Evolutionary conservation across 176 grass and related monocot species (phyloP).

Genomic region (Phyllostachys edulis): DNA sequence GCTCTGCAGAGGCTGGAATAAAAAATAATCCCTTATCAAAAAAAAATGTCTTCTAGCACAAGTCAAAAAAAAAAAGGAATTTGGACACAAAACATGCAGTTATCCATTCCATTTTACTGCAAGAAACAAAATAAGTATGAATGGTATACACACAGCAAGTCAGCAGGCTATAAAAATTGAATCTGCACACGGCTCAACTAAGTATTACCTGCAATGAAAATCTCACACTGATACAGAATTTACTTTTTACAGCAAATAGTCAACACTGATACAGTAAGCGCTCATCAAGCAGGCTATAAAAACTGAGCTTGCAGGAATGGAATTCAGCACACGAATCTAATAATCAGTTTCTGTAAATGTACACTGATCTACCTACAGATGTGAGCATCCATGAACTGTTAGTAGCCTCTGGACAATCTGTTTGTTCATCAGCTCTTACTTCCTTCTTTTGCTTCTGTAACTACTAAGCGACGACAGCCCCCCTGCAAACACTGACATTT

Average conservation of each 20-base stretch:
- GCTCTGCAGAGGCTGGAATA: no score
- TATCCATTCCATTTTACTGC: not conserved
- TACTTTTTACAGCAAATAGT: slow-evolving; percentile 23
- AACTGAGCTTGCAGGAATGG: slow-evolving; percentile 45
- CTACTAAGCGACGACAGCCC: slow-evolving; percentile 52
- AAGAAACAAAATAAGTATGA: not conserved
- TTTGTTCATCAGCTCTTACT: slow-evolving; percentile 28
- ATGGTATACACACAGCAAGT: not conserved
- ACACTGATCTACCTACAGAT: slow-evolving; percentile 48
- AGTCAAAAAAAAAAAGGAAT: not conserved
- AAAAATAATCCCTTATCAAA: no score
- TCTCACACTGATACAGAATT: slow-evolving; percentile 9
- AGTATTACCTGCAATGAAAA: not conserved
- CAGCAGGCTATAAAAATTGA: not conserved
- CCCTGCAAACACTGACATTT: slow-evolving; percentile 57
- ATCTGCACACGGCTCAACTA: not conserved
- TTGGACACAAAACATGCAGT: not conserved
- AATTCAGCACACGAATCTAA: slow-evolving; percentile 39
- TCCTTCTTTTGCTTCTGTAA: slow-evolving; percentile 45
- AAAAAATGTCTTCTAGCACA: not conserved
- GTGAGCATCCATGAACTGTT: slow-evolving; percentile 39
- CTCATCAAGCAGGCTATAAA: slow-evolving; percentile 51
- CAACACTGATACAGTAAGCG: slow-evolving; percentile 28
- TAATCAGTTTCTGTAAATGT: slow-evolving; percentile 48
- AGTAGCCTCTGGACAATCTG: slow-evolving; percentile 22